Conservation (phyloP, 805 yeast genomes). For the Ogataea methylovora region DNA sequence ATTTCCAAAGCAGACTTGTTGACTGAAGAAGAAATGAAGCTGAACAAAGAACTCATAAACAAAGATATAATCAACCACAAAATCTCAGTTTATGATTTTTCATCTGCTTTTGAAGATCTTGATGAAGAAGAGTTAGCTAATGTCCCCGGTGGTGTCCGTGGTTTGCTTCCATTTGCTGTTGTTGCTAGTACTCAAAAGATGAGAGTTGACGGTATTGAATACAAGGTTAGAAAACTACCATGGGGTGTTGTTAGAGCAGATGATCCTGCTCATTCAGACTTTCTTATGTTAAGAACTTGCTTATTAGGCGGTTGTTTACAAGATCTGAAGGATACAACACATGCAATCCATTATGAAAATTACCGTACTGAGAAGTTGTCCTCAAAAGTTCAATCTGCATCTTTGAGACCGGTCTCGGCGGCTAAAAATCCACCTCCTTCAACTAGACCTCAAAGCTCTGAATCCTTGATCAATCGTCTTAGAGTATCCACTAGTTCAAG, state of each 20-base stretch:
- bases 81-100: slow-evolving; percentile 22
- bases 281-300: slow-evolving; percentile 64
- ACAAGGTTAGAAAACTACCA: slow-evolving; percentile 74
- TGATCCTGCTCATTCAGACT: slow-evolving; percentile 75
- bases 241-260: slow-evolving; percentile 85
- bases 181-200: slow-evolving; percentile 77
- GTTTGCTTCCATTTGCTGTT: slow-evolving; percentile 75
- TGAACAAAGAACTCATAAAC: slow-evolving; percentile 39
- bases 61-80: slow-evolving; percentile 27
- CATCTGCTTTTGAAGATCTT: slow-evolving; percentile 22
- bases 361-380: slow-evolving; percentile 49
- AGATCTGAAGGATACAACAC: slow-evolving; percentile 70
- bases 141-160: slow-evolving; percentile 9
- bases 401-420: background rate
- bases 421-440: too few species aligned
- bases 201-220: slow-evolving; percentile 58
- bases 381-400: background rate
- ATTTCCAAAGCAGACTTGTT: slow-evolving; percentile 74
- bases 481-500: too few species aligned
- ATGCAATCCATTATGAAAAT: slow-evolving; percentile 67
- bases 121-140: slow-evolving; percentile 16
- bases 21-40: slow-evolving; percentile 40
- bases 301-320: slow-evolving; percentile 74
- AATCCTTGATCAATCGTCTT: too few species aligned
- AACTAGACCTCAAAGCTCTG: too few species aligned